Evolutionary conservation across 805 yeast species (phyloP).

Genomic region (Blastobotrys muscicola): DNA sequence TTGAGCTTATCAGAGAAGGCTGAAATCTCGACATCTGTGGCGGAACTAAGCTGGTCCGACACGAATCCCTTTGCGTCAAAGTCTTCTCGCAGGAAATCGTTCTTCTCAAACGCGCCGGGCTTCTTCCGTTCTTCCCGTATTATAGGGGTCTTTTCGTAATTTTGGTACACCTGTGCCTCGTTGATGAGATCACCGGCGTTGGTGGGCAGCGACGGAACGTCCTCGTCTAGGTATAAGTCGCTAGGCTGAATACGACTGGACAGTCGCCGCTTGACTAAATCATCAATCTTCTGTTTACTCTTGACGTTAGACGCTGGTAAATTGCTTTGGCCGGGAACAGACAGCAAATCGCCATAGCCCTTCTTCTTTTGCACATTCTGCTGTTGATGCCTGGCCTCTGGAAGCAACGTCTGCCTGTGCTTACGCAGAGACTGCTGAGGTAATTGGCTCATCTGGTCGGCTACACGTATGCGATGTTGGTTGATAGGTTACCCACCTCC

Average conservation of each 20-base stretch:
- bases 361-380: constrained; percentile 1
- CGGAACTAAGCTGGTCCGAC: constrained; percentile 44
- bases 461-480: background rate
- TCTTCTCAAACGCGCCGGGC: constrained; percentile 3
- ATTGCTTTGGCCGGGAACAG: constrained; percentile 6
- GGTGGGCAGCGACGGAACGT: constrained; percentile 77
- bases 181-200: constrained; percentile 55
- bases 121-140: background rate
- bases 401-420: constrained; percentile 20
- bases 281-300: constrained; percentile 20
- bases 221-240: constrained; percentile 46
- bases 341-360: constrained; percentile 9
- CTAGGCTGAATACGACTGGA: constrained; percentile 16
- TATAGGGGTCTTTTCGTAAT: constrained; percentile 3
- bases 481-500: background rate
- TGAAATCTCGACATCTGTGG: constrained; percentile 65
- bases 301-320: constrained; percentile 18
- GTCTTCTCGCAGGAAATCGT: background rate
- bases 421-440: constrained; percentile 17
- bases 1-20: constrained; percentile 50
- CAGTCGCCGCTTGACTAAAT: constrained; percentile 20
- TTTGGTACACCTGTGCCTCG: constrained; percentile 31
- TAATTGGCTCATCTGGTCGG: background rate
- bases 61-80: constrained; percentile 44
- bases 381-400: constrained; percentile 2